phyloP scores from a whole-genome alignment of 2,329 filamentous ascomycete genomes.

The Cercospora canescens region DNA sequence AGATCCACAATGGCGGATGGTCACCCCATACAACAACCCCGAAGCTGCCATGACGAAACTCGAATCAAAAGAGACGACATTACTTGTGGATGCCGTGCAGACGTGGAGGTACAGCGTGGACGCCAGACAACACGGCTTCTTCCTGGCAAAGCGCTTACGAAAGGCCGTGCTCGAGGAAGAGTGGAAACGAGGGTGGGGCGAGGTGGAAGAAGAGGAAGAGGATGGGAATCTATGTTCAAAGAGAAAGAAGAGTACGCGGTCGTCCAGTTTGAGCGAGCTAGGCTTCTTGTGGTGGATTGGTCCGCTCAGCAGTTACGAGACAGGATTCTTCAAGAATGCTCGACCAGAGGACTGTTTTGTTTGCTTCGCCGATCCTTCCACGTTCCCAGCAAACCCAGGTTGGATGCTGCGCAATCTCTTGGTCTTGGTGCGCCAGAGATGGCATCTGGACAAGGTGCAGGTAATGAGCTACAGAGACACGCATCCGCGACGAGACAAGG shows the following conservation, averaged over 20 bases:
- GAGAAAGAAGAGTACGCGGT: conserved; percentile 52
- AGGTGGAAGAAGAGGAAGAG: conserved; percentile 33
- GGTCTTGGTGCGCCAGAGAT: conserved; percentile 79
- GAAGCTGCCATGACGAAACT: conserved; percentile 53
- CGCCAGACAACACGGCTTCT: conserved; percentile 86
- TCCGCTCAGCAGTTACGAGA: conserved; percentile 75
- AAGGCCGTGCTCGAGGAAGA: conserved; percentile 35
- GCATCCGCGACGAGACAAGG: conserved; percentile 73
- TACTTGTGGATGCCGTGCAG: conserved; percentile 78
- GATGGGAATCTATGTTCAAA: conserved; percentile 36
- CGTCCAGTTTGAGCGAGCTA: conserved; percentile 53
- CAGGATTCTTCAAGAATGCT: conserved; percentile 78
- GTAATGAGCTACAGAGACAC: conserved; percentile 89
- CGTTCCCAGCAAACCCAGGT: conserved; percentile 80
- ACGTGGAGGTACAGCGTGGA: conserved; percentile 86
- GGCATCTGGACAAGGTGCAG: conserved; percentile 73
- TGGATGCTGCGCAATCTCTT: conserved; percentile 93
- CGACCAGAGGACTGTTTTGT: conserved; percentile 75
- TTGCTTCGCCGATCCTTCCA: conserved; percentile 89
- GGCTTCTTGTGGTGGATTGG: conserved; percentile 77
- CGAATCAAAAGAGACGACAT: conserved; percentile 68
- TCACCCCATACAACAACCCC: conserved; percentile 34
- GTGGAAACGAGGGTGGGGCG: conserved; percentile 33
- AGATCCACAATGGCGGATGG: conserved; percentile 75
- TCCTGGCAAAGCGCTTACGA: conserved; percentile 78